Evolutionary conservation across 805 yeast species (phyloP), one percentile per base, ranked within the genome.

Genomic region (Ascoidea rubescens): DNA sequence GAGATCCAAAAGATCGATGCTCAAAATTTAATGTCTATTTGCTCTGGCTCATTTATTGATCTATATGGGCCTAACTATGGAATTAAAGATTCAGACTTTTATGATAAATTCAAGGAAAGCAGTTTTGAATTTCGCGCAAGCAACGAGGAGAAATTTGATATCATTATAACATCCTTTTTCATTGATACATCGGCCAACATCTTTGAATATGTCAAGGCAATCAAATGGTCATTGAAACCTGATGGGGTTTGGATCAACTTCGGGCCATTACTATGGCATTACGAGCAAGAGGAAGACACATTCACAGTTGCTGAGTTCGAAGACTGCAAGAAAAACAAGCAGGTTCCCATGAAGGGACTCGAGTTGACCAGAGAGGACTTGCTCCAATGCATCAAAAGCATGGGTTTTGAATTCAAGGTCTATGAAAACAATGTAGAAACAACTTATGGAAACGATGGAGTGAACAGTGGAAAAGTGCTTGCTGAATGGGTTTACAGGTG

Each of bases 221-320:
- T 82, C 1, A 62, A 65, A 45, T 69, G 76, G 57, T 69, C 75
- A 30, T 58, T 81, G 53, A 67, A 69, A 42, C 60, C 62, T 0
- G 66, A 64, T 17, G 87, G 84, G 0, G 52, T 64, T 16, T 82
- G 87, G 87, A 65, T 80, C 31, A 81, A 82, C 59, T 76, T 79
- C 60, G 89, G 89, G 0, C 88, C 87, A 0, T 64, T 82, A 47
- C 64, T 80, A 50, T 82, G 89, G 89, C 91, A 84, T 63, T 80
- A 73, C 60, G 89, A 82, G 57, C 75, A 74, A 52, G 76, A 72
- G 42, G 68, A 63, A 16, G 66, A 65, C 14, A 59, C 64, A 6
- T 55, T 60, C 4, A 55, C 56, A 1, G 56, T 57, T 5, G 47
- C 54, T 1, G 43, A 37, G 3, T 45, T 49, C 0, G 57, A 59